Evolutionary conservation across 2,329 filamentous ascomycete species (phyloP).

Genomic region (Fusarium cicatricum): DNA sequence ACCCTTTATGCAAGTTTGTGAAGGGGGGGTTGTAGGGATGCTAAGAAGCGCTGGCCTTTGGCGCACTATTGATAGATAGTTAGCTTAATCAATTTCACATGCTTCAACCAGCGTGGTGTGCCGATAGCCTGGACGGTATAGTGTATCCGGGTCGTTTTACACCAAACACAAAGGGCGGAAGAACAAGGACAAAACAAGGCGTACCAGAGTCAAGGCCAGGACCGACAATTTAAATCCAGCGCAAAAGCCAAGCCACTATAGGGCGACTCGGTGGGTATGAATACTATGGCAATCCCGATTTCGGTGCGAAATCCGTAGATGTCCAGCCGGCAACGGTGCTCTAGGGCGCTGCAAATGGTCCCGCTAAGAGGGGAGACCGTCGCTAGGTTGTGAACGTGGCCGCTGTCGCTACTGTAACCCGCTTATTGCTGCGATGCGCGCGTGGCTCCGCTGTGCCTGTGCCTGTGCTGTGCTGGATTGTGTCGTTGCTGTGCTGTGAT

Average conservation of each 20-base stretch:
- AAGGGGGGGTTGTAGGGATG: neutral
- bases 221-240: slow-evolving; percentile 25
- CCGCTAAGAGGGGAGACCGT: too few relatives aligned
- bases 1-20: slow-evolving; percentile 14
- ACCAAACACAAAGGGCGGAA: slow-evolving; percentile 21
- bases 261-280: slow-evolving; percentile 25
- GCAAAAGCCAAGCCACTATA: slow-evolving; percentile 29
- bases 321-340: too few relatives aligned
- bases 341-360: too few relatives aligned
- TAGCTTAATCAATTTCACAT: slow-evolving; percentile 10
- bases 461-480: slow-evolving; percentile 25
- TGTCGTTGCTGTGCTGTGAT: slow-evolving; percentile 35
- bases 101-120: slow-evolving; percentile 9
- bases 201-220: slow-evolving; percentile 21
- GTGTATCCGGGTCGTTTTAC: slow-evolving; percentile 23
- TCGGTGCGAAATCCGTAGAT: slow-evolving; percentile 23
- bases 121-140: neutral
- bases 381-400: neutral
- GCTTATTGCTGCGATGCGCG: neutral
- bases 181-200: slow-evolving; percentile 15
- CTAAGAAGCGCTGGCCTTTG: slow-evolving; percentile 2
- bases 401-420: neutral
- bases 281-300: slow-evolving; percentile 26
- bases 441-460: slow-evolving; percentile 5
- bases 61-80: slow-evolving; percentile 9